Evolutionary conservation across 805 yeast species (phyloP), one percentile per base, ranked within the genome.

Genomic region (Yarrowia deformans): DNA sequence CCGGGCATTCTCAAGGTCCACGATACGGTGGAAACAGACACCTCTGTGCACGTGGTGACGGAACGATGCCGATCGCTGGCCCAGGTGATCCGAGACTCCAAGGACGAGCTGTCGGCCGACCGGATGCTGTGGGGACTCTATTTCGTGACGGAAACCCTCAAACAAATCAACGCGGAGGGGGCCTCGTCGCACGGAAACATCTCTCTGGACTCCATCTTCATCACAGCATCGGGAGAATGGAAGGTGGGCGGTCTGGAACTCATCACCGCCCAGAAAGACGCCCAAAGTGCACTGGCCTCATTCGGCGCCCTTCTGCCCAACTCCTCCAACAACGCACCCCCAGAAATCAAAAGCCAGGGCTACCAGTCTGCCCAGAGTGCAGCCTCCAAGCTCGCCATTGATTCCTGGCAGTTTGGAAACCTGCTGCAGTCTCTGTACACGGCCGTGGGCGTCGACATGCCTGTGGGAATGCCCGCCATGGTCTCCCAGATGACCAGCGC

Each of bases 161-260:
- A 80, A 72, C 87, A 85, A 70, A 80, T 90, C 61, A 88, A 88
- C 72, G 80, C 78, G 34, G 90, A 86, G 70, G 83, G 80, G 43
- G 75, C 81, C 7, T 85, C 89, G 34, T 80, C 89, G 7, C 89
- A 90, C 74, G 94, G 93, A 7, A 86, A 87, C 70, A 72, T 91
- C 13, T 82, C 84, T 70, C 72, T 79, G 19, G 81, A 84, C 49
- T 84, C 90, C 0, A 83, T 93, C 0, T 93, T 80, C 75, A 87
- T 91, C 16, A 89, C 85, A 68, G 84, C 82, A 39, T 75, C 81
- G 16, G 97, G 97, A 14, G 96, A 90, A 74, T 91, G 97, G 94
- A 88, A 87, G 70, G 76, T 93, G 35, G 90, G 90, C 70, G 97
- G 97, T 0, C 87, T 93, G 74, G 98, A 93, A 77, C 77, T 88